Base-by-base conservation (phyloP, 768 basidiomycete genomes). In the Lepiota venenata region DNA sequence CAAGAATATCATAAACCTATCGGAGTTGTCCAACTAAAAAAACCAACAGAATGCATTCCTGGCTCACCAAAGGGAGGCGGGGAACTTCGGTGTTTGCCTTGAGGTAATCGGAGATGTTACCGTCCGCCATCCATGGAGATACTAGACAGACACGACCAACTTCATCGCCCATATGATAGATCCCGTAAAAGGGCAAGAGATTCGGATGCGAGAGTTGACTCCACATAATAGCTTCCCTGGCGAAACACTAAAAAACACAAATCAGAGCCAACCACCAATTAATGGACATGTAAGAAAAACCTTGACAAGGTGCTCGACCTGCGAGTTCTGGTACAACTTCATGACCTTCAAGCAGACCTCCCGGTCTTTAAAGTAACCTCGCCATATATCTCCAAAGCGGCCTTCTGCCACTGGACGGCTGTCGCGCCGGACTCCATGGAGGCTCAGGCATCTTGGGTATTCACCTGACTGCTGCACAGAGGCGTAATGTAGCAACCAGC, bases 311-410 rank as follows among this genome's bases (percentile, higher is more conserved):
- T 54, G 47, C 14, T 55, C 46, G 37, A 46, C 51, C 21, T 58
- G 56, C 2, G 62, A 62, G 15, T 20, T 56, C 55, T 62, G 55
- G 22, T 65, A 69, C 39, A 64, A 50, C 43, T 55, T 65, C 15
- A 66, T 48, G 5, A 65, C 52, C 49, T 69, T 69, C 27, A 68
- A 22, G 38, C 63, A 66, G 2, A 69, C 63, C 2, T 42, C 21
- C 18, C 56, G 56, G 6, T 59, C 61, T 2, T 57, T 49, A 42
- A 58, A 58, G 15, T 43, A 8, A 1, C 64, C 65, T 49, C 47
- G 65, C 60, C 66, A 69, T n/a, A 70, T 62, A 10, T 70, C 69
- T 11, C 65, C 62, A 50, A 68, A 70, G n/a, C 59, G 48, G 2
- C 69, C 69, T 15, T 56, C 50, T 1, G 66, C 51, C 1, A 59